phyloP scores from a whole-genome alignment of 305 asterid genomes.

The Rubia balearica region DNA sequence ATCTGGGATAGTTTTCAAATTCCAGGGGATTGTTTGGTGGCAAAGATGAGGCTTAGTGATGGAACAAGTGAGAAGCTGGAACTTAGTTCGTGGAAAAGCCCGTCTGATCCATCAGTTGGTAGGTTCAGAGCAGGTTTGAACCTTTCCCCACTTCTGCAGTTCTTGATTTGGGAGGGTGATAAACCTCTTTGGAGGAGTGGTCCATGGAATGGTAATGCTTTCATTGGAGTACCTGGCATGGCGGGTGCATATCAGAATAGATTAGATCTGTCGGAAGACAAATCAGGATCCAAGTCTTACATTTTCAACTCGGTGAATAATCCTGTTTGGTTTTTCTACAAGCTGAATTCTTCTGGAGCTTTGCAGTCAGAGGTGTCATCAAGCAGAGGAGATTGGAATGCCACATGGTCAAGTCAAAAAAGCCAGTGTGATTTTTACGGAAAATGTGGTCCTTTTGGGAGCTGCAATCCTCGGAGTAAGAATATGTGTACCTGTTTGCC shows the following conservation, averaged over 20 bases:
- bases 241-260: conserved; percentile 17
- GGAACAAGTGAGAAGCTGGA: conserved; percentile 11
- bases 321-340: not conserved
- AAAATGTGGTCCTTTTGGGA: conserved; percentile 46
- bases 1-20: conserved; percentile 44
- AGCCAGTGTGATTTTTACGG: conserved; percentile 34
- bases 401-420: not conserved
- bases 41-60: conserved; percentile 21
- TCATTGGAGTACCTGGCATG: conserved; percentile 26
- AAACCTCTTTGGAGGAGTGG: conserved; percentile 24
- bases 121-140: conserved; percentile 18
- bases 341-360: conserved; percentile 25
- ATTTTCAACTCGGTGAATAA: conserved; percentile 10
- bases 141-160: conserved; percentile 13
- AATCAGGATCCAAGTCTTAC: conserved; percentile 8
- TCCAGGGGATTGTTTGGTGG: conserved; percentile 29
- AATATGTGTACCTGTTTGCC: conserved; percentile 21
- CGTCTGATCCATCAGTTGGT: conserved; percentile 28
- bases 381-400: conserved; percentile 5
- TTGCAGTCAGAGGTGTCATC: conserved; percentile 11
- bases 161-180: conserved; percentile 19
- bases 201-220: conserved; percentile 30
- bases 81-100: conserved; percentile 26
- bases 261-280: conserved; percentile 17
- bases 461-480: conserved; percentile 23